phyloP scores from a whole-genome alignment of 108 stramenopile species.

The Cyclotella distinguenda region DNA sequence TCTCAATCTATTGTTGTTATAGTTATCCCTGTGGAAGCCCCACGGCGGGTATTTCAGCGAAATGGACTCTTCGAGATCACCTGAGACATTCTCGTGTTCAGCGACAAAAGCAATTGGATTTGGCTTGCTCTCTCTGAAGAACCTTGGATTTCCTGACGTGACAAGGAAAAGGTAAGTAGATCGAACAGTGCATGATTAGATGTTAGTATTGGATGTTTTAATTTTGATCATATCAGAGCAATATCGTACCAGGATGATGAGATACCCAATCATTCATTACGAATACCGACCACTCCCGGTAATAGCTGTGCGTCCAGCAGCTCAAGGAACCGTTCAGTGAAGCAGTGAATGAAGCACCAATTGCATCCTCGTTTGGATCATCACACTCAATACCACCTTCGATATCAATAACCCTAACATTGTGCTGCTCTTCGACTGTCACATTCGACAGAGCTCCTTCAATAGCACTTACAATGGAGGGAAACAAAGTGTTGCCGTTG shows the following conservation, averaged over 20 bases:
- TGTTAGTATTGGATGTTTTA: no score
- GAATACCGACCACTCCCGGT: constrained; percentile 18
- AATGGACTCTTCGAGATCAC: constrained; percentile 29
- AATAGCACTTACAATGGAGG: constrained; percentile 6
- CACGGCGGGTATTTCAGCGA: constrained; percentile 27
- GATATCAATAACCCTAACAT: constrained; percentile 21
- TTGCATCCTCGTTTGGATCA: constrained; percentile 11
- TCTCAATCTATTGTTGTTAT: constrained; percentile 23
- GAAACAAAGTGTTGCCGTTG: constrained; percentile 4
- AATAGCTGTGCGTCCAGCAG: constrained; percentile 34
- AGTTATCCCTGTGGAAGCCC: constrained; percentile 17
- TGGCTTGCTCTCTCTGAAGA: constrained; percentile 5
- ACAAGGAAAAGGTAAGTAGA: constrained; percentile 3
- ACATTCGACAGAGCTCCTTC: neutral
- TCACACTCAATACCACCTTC: neutral
- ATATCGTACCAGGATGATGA: constrained; percentile 14
- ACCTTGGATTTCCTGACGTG: constrained; percentile 7
- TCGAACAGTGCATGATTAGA: neutral
- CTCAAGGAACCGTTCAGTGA: neutral
- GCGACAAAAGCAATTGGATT: constrained; percentile 17
- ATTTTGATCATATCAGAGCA: no score
- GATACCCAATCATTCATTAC: constrained; percentile 18
- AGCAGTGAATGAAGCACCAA: constrained; percentile 17
- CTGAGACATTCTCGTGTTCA: constrained; percentile 20
- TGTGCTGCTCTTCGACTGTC: neutral